Evolutionary conservation across 2,329 filamentous ascomycete genomes (phyloP).

Genomic region (Fusarium concolor): DNA sequence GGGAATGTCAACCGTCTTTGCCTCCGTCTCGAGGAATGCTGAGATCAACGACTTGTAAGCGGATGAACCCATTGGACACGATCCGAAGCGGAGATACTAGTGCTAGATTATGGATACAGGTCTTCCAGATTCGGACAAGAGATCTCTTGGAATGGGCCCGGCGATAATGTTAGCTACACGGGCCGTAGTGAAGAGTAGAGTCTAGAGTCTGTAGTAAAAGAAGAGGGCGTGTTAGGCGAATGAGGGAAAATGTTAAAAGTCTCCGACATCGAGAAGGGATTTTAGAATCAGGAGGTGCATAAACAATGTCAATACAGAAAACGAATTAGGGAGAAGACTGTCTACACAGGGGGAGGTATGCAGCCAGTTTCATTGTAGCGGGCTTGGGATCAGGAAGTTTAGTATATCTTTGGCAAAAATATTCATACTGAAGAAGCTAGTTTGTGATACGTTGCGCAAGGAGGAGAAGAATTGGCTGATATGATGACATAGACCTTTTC

Average conservation of each 20-base stretch:
- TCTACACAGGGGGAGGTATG: slow-evolving; percentile 15
- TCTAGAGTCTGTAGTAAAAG: neutral
- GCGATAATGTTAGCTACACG: slow-evolving; percentile 15
- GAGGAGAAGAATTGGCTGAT: neutral
- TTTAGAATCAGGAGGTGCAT: slow-evolving; percentile 1
- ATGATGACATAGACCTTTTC: neutral
- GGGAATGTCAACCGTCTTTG: slow-evolving; percentile 35
- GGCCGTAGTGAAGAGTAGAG: slow-evolving; percentile 29
- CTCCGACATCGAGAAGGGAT: neutral
- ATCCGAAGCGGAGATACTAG: neutral
- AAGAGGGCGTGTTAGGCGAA: neutral
- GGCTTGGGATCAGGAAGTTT: slow-evolving; percentile 6
- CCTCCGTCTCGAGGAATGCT: slow-evolving; percentile 33
- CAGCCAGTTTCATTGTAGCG: slow-evolving; percentile 14
- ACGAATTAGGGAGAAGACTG: neutral
- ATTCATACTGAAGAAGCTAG: neutral
- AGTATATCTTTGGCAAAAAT: neutral
- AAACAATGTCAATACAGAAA: slow-evolving; percentile 17
- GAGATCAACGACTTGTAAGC: neutral
- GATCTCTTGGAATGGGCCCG: neutral
- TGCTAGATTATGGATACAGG: neutral
- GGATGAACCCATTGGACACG: neutral
- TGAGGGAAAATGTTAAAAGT: neutral
- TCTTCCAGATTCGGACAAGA: slow-evolving; percentile 7
- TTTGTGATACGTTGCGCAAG: neutral